These are phyloP conservation scores for Starmerella vitae DNA, from an alignment of 805 yeast genomes.

Conservation along the genomic window DNA sequence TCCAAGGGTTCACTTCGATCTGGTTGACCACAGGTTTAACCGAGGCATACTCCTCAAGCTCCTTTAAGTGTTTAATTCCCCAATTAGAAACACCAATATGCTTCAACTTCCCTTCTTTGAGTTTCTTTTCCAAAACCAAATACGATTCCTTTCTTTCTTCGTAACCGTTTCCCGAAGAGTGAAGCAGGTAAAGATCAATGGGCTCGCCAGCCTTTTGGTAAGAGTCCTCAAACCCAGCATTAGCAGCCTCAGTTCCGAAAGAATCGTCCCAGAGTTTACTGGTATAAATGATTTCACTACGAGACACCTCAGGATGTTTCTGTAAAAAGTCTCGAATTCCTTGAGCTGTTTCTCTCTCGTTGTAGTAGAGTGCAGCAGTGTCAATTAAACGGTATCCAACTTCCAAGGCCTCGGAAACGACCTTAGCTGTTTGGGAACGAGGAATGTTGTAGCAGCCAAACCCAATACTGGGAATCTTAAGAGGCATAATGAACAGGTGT, in stretches of 20 bases:
- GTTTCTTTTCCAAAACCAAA: slow-evolving; percentile 44
- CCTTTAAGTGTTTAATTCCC: slow-evolving; percentile 43
- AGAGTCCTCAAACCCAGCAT: slow-evolving; percentile 44
- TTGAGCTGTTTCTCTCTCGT: slow-evolving; percentile 47
- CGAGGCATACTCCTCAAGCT: slow-evolving; percentile 31
- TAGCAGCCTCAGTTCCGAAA: slow-evolving; percentile 46
- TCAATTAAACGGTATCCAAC: slow-evolving; percentile 64
- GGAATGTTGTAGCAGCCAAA: slow-evolving; percentile 23
- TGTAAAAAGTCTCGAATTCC: slow-evolving; percentile 44
- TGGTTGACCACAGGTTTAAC: slow-evolving; percentile 58
- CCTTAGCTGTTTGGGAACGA: slow-evolving; percentile 18
- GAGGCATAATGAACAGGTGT: too few species aligned
- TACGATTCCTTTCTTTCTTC: slow-evolving; percentile 36
- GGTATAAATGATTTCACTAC: slow-evolving; percentile 41
- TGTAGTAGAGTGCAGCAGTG: slow-evolving; percentile 53
- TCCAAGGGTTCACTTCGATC: slow-evolving; percentile 76
- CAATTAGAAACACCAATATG: slow-evolving; percentile 54
- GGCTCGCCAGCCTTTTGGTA: slow-evolving; percentile 44
- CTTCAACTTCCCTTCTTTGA: slow-evolving; percentile 36
- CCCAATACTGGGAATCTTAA: slow-evolving; percentile 20
- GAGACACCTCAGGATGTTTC: slow-evolving; percentile 37
- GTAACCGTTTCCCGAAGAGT: slow-evolving; percentile 22
- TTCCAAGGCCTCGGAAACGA: slow-evolving; percentile 44
- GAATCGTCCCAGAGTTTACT: slow-evolving; percentile 63
- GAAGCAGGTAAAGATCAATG: slow-evolving; percentile 59